phyloP scores from a whole-genome alignment of 1,139 yeast genomes.

The Candida albicans region DNA sequence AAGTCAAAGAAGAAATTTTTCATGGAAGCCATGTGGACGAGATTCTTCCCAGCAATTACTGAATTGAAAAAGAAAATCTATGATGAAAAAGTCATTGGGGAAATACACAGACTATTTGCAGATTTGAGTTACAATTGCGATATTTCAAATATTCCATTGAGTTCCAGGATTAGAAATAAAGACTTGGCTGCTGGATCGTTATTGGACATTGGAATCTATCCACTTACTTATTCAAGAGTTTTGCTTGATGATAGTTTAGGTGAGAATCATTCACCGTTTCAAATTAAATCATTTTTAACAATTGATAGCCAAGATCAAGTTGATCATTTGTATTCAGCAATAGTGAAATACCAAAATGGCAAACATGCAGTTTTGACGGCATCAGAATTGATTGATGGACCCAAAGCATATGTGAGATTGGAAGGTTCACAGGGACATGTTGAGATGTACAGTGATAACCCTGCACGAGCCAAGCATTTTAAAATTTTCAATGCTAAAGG shows the following conservation, averaged over 20 bases:
- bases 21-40: conserved; percentile 70
- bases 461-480: conserved; percentile 33
- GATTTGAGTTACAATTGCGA: conserved; percentile 41
- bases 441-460: conserved; percentile 35
- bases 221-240: conserved; percentile 49
- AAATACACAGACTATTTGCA: conserved; percentile 39
- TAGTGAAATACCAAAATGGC: conserved; percentile 35
- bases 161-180: conserved; percentile 39
- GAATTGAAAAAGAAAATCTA: conserved; percentile 41
- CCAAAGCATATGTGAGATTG: conserved; percentile 32
- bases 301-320: conserved; percentile 33
- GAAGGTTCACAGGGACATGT: conserved; percentile 42
- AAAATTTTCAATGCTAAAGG: conserved; percentile 27
- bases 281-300: conserved; percentile 31
- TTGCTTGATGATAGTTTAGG: conserved; percentile 38
- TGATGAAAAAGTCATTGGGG: conserved; percentile 48
- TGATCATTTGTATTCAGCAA: conserved; percentile 36
- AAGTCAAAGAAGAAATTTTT: conserved; percentile 45
- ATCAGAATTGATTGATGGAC: conserved; percentile 30
- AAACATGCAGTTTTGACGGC: conserved; percentile 38
- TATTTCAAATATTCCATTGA: conserved; percentile 24
- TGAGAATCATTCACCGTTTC: conserved; percentile 27
- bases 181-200: conserved; percentile 61
- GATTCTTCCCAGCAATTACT: conserved; percentile 54
- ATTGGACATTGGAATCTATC: conserved; percentile 60